Base-by-base conservation (phyloP, 2,329 filamentous ascomycete species). In the Xylaria hypoxylon region DNA sequence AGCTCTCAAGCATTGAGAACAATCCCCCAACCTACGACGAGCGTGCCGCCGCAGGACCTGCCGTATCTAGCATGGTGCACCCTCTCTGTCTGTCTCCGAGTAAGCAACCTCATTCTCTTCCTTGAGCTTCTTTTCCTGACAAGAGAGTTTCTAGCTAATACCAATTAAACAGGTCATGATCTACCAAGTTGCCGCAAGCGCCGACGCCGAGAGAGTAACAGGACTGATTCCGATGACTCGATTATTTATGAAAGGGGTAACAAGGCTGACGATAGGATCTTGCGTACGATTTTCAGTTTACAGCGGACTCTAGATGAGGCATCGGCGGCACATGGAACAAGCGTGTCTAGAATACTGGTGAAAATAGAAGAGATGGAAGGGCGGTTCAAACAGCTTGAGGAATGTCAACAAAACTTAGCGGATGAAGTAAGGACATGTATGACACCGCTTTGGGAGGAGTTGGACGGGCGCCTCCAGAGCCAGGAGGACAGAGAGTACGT, bases 401-500 rank as follows among this genome's bases (percentile, higher is more conserved):
- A 66, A 62, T 44, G 42, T 10, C 64, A 66, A 42, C 53, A 26
- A 15, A 45, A 55, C 19, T 24, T 66, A 10, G 64, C 19, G 13
- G 59, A 66, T 10, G 64, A 62, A 24, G 64, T 62, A 22, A 66
- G 64, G 24, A 56, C 53, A 8, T 42, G 45, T 31, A 55, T 66
- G 59, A 53, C 47, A 28, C 64, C 64, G 24, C 47, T 66, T 11
- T 66, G 64, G 64, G 59, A 62, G 26, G 64, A 66, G 35, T 6
- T 66, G 24, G 59, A 62, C 7, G 42, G 26, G 11, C 64, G 64
- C 6, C 59, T 66, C 5, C 64, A 62, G 19, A 62, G 64, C 19
- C 59, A 62, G 44, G 64, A 66, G 42, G 64, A 66, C 15, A 38
- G 48, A 26, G 64, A 62, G 55, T 24, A 55, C 15, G 55, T 28